Evolutionary conservation across 2,329 filamentous ascomycete species (phyloP), one percentile per base, ranked within the genome.

Genomic region (Malbranchea zuffiana): DNA sequence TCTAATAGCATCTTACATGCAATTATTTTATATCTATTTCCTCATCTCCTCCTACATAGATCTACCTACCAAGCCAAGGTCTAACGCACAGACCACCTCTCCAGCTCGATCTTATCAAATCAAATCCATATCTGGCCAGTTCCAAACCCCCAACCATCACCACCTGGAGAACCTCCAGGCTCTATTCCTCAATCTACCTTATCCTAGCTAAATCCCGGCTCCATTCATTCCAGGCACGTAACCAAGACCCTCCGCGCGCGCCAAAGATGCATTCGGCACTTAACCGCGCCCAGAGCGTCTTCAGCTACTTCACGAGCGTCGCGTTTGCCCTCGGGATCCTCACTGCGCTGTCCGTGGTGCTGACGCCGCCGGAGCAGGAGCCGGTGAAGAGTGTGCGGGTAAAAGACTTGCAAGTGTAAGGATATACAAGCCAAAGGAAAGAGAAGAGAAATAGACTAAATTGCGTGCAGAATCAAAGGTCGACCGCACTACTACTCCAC

Each of bases 301-400:
- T 98, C 60, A 86, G 90, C 61, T 95, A 93, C 75, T 95, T 96
- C 71, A 96, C 90, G 12, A 92, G 86, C 17, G 86, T 95, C 46
- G 80, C 82, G 40, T 90, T 93, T 55, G 74, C 75, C 40, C 73
- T 95, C 37, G 87, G 78, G 35, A 74, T 72, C 37, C 65, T 92
- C 41, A 83, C 95, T 50, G 87, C 88, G 32, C 67, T 81, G 34
- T 87, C 85, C 25, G 84, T 87, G 51, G 61, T 94, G 8, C 33
- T 67, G 6, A 50, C 62, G 80, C 51, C 68, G 68, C 41, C 74
- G 11, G 51, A 57, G 24, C 54, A 52, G 10, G 51, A 57, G 24
- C 54, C 53, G 10, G 49, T 80, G 3, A 80, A 85, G 46, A 71
- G 50, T 15, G 53, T 64, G 6, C 42, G 56, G 23, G 40, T 64